A percentile compares a stretch with the other conserved stretches of the same genome.
Conservation (phyloP, 768 basidiomycete genomes). For the Lentinula sp. region DNA sequence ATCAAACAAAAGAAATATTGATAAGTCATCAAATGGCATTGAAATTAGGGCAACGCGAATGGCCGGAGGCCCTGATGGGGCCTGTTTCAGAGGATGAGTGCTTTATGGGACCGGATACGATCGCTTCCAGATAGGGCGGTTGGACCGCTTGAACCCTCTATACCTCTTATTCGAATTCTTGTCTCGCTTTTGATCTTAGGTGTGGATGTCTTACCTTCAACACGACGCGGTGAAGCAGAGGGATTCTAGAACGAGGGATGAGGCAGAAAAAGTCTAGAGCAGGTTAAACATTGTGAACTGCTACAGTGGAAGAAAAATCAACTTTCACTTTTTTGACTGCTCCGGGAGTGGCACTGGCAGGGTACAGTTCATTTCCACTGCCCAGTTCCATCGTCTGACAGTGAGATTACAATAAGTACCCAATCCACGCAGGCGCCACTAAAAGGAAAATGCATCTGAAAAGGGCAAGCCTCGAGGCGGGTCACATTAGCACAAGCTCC, state of each 20-base stretch:
- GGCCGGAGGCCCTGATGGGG: neutral
- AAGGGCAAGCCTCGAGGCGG: neutral
- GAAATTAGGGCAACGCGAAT: neutral
- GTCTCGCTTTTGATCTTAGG: too few species aligned
- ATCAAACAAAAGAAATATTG: neutral
- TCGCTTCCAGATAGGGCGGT: neutral
- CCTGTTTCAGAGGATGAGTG: neutral
- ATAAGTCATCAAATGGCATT: neutral
- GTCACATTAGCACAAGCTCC: neutral
- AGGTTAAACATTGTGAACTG: too few species aligned
- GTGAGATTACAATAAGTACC: neutral
- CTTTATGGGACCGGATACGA: neutral
- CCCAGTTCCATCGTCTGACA: neutral
- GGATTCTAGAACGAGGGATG: too few species aligned
- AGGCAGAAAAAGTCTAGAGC: too few species aligned
- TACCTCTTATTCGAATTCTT: too few species aligned
- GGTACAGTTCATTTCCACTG: too few species aligned
- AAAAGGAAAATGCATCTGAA: neutral
- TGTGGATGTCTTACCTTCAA: too few species aligned
- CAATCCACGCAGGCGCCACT: neutral
- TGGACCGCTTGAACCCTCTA: neutral
- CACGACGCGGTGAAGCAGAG: too few species aligned
- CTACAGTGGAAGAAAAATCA: too few species aligned
- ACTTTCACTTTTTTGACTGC: too few species aligned
- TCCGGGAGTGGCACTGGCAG: too few species aligned